Evolutionary conservation across 2,329 filamentous ascomycete species (phyloP), one percentile per base, ranked within the genome.

Genomic region (Ophiostoma fasciatum): DNA sequence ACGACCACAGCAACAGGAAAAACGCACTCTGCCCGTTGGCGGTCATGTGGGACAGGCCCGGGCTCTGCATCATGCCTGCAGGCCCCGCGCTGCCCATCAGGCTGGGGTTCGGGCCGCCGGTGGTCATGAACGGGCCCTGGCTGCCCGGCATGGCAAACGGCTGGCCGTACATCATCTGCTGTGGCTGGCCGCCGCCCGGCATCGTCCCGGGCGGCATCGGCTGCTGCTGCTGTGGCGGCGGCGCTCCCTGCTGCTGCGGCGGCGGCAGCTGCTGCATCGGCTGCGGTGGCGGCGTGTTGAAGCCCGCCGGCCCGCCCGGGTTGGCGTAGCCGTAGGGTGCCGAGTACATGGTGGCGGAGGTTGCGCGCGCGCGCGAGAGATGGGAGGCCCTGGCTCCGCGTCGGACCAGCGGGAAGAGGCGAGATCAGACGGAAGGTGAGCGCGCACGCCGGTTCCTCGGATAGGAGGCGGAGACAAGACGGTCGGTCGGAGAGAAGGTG

Each of bases 11-110:
- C 7, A 19, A 15, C 33, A 42, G 35, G 40, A 35, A 39, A 41
- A 40, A 62, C 69, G 64, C 59, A 74, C 69, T 71, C 52, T 73
- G 69, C 36, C 69, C 67, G 60, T 72, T 74, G 44, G 64, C 56
- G 45, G 60, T 59, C 66, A 74, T 72, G 51, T 68, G 67, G 44
- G 62, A 63, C 67, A 74, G 71, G 50, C 58, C 64, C 47, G 67
- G 55, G 51, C 65, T 72, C 57, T 69, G 71, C 71, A 77, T 75
- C 70, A 77, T 74, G 49, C 63, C 68, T 55, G 60, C 63, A 56
- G 64, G 62, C 28, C 63, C 65, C 44, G 55, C 55, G 45, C 58
- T 56, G 61, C 71, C 71, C 66, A 74, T 70, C 54, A 68, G 51
- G 42, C 66, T 70, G 35, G 63, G 62, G n/a, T n/a, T n/a, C 45